These are phyloP conservation scores for Penicillium taxi DNA, from an alignment of 495 filamentous ascomycete species.

Conservation along the genomic window DNA sequence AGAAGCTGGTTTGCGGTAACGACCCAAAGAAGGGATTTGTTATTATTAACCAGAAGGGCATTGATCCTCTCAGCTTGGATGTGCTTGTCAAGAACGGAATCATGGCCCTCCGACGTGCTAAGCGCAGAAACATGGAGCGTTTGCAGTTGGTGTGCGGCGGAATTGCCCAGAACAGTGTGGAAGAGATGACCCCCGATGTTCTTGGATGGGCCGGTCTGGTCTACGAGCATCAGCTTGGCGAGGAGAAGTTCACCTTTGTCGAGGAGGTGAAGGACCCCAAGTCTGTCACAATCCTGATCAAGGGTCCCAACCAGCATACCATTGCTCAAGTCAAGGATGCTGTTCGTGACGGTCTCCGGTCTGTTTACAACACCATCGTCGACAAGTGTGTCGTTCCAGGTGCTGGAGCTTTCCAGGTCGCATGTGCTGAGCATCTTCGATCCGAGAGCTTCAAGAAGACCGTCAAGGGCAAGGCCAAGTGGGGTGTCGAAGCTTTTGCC, in stretches of 20 bases:
- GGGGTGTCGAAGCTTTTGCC: conserved; percentile 86
- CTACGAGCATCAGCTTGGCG: conserved; percentile 94
- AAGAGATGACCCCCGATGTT: conserved; percentile 80
- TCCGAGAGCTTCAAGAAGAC: conserved; percentile 74
- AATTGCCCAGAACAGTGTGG: conserved; percentile 86
- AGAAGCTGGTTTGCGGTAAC: conserved; percentile 93
- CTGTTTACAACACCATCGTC: conserved; percentile 98
- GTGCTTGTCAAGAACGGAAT: conserved; percentile 97
- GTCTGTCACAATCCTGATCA: conserved; percentile 97
- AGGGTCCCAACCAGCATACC: conserved; percentile 93
- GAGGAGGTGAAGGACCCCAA: conserved; percentile 98
- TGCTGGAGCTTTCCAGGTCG: conserved; percentile 92
- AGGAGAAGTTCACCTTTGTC: conserved; percentile 98
- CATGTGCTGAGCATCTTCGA: conserved; percentile 81
- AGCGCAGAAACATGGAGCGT: conserved; percentile 97
- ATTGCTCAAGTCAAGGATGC: conserved; percentile 95
- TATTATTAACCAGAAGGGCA: conserved; percentile 98
- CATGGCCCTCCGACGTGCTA: conserved; percentile 84
- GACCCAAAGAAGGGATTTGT: conserved; percentile 95
- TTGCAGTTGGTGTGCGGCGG: conserved; percentile 92
- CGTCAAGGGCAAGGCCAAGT: conserved; percentile 96
- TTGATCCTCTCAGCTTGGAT: conserved; percentile 91
- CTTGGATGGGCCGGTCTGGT: conserved; percentile 95
- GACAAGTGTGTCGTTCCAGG: conserved; percentile 92
- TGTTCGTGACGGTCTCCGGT: conserved; percentile 89